Base-by-base conservation (phyloP, 2,329 filamentous ascomycete genomes). In the Diaporthe citriasiana region DNA sequence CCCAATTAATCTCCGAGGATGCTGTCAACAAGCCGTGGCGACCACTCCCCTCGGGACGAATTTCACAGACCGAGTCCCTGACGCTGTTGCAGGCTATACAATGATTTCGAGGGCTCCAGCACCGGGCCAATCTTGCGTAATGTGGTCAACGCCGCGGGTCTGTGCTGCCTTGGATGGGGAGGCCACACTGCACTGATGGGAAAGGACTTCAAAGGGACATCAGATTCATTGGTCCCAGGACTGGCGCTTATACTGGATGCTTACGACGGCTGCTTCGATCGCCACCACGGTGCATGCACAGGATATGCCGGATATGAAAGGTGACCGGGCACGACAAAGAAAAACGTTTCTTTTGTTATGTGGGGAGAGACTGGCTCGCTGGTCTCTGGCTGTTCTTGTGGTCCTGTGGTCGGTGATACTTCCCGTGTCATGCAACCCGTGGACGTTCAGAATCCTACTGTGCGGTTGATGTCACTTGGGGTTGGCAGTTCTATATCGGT, bases 201-300 rank as follows among this genome's bases (percentile, higher is more conserved):
- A 30, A 12, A 59, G 73, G 78, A 22, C 74, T 73, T n/a, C n/a
- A n/a, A n/a, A n/a, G 22, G 40, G 70, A n/a, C 22, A 55, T 4
- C 10, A 30, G 19, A 50, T 38, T 71, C 60, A 3, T 19, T 45
- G 42, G 42, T 45, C 17, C 42, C 42, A 45, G 17, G 17, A 45
- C 42, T 45, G 42, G 42, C 17, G 12, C 42, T 19, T 45, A 19
- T 15, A 45, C 17, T 85, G 84, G 84, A 55, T 80, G 6, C 70
- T 51, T 0, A 78, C 83, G 4, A 76, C 82, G n/a, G 74, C 79
- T 0, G 71, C 77, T 1, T 77, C 83, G 12, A 79, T 85, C 25
- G 71, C 79, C 12, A 83, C 82, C 0, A 85, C 83, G 0, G 79
- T 85, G 63, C 83, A 85, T 19, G 75, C 81, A 0, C 82, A 84